Evolutionary conservation across 352 stramenopile species (phyloP).

Genomic region (Pseudoperonospora humuli): DNA sequence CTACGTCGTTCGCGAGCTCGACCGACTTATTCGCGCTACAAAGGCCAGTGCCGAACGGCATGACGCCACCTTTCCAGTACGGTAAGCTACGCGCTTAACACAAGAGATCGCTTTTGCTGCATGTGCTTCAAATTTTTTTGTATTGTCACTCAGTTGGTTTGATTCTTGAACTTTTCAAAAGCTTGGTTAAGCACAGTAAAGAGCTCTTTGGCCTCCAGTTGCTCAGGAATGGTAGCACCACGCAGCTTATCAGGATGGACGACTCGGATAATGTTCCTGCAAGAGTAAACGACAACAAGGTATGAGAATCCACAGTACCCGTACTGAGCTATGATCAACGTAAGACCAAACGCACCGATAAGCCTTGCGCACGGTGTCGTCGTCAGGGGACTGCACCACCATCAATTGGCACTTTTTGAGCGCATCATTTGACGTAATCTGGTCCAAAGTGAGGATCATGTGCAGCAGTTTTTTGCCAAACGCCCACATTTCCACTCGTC

Average conservation of each 20-base stretch:
- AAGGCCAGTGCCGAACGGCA: constrained; percentile 19
- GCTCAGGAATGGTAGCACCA: constrained; percentile 59
- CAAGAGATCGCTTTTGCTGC: not conserved
- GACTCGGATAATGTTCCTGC: constrained; percentile 80
- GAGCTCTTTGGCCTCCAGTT: constrained; percentile 78
- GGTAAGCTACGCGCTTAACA: not conserved
- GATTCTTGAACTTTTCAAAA: constrained; percentile 80
- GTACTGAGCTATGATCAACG: not conserved
- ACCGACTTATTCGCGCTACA: constrained; percentile 38
- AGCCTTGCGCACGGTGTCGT: constrained; percentile 75
- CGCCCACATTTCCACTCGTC: constrained; percentile 72
- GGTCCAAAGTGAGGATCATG: constrained; percentile 80
- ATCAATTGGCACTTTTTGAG: constrained; percentile 70
- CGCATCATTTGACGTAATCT: constrained; percentile 66
- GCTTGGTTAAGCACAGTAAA: constrained; percentile 84
- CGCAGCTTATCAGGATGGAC: constrained; percentile 86
- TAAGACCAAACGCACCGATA: constrained; percentile 44
- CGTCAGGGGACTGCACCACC: constrained; percentile 71
- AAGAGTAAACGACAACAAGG: constrained; percentile 4
- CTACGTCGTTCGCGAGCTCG: constrained; percentile 59
- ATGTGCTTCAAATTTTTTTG: too few relatives aligned
- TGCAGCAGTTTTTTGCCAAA: constrained; percentile 77
- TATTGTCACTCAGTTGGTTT: too few relatives aligned
- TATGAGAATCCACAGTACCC: not conserved
- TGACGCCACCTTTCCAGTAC: constrained; percentile 1